Evolutionary conservation across 2,329 filamentous ascomycete species (phyloP).

Genomic region (Nemania sp.): DNA sequence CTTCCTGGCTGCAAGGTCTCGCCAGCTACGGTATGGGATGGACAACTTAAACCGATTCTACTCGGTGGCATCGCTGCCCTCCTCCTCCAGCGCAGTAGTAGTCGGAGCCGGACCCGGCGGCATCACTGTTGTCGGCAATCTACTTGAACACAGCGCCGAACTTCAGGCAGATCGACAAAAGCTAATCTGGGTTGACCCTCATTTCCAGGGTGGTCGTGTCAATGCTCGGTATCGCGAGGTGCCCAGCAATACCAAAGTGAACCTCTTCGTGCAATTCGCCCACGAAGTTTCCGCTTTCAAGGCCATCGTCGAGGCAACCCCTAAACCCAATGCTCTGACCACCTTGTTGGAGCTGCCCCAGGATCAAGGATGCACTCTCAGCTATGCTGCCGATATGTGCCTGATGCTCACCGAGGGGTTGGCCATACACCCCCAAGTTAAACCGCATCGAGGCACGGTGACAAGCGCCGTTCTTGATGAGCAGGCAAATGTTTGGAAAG

Average conservation of each 20-base stretch:
- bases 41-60: constrained; percentile 54
- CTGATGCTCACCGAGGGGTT: constrained; percentile 60
- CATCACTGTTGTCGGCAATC: constrained; percentile 70
- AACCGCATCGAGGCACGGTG: constrained; percentile 55
- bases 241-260: constrained; percentile 71
- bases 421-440: constrained; percentile 54
- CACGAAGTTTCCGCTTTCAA: constrained; percentile 65
- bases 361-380: constrained; percentile 67
- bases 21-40: constrained; percentile 19
- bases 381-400: constrained; percentile 68
- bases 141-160: constrained; percentile 62
- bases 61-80: constrained; percentile 30
- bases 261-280: constrained; percentile 69
- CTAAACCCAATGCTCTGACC: constrained; percentile 66
- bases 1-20: neutral
- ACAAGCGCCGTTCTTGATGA: constrained; percentile 55
- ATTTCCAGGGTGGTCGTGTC: constrained; percentile 65
- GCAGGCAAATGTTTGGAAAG: constrained; percentile 43
- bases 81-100: constrained; percentile 59
- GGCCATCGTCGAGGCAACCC: constrained; percentile 60
- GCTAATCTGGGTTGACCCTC: constrained; percentile 70
- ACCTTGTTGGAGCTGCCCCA: constrained; percentile 65
- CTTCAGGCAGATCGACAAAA: constrained; percentile 51
- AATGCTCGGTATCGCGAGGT: constrained; percentile 70
- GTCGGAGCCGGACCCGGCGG: constrained; percentile 70